Base-by-base conservation (phyloP, 164 flowering plant genomes). In the Buxus sempervirens region DNA sequence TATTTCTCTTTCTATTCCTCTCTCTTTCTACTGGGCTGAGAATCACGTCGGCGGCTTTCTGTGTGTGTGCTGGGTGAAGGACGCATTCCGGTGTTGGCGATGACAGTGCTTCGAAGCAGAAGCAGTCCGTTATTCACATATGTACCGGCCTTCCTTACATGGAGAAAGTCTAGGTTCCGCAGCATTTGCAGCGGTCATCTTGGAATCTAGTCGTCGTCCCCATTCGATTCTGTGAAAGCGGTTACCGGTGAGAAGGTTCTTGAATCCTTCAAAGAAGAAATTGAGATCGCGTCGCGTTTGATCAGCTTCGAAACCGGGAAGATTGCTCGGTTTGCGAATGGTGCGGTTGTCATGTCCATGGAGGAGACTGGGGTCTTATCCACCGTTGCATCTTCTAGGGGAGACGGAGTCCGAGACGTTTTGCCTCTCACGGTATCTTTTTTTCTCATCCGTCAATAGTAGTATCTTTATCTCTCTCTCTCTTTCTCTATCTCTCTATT, bases 271-370 rank as follows among this genome's bases (percentile, higher is more conserved):
- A 75, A 53, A 0, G 99, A 96, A 66, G 98, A 89, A 28, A 84
- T 96, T 70, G 95, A 93, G 68, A 78, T 96, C 0, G 99, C 97
- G 2, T 84, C 90, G n/a, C 79, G 81, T 32, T 45, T 80, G 19
- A 75, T 90, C 49, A 74, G 83, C 0, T 76, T 88, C 14, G 97
- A 96, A 72, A 90, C 99, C 1, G 99, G 99, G 5, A 88, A 90
- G 70, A 80, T 90, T 16, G 99, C 99, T 19, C 80, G 98, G 55
- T 96, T 92, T 58, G 96, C 98, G 8, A 92, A 89, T 69, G 99
- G 98, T 0, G 79, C 98, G 1, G 96, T 89, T n/a, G 93, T 95
- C n/a, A 64, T 95, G 73, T 86, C 79, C 57, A 87, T 90, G 82
- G 91, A 83, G 2, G 89, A 88, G 69, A 95, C 98, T 16, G 86